Evolutionary conservation across 2,329 filamentous ascomycete genomes (phyloP), one percentile per base, ranked within the genome.

Genomic region (Polytolypa hystricis): DNA sequence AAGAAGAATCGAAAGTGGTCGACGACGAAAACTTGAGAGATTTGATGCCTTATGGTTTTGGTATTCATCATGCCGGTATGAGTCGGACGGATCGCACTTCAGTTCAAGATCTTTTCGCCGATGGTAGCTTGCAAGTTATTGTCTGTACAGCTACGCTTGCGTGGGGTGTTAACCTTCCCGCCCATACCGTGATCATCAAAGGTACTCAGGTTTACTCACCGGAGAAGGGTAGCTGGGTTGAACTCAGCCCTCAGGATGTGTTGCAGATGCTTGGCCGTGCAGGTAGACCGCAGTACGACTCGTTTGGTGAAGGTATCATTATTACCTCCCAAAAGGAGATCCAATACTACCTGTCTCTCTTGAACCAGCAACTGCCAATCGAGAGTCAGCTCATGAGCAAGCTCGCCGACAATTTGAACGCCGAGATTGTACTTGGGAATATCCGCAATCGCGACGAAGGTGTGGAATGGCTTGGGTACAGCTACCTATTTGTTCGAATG

Each of bases 391-490:
- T 98, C 54, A 79, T 93, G 37, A 89, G 85, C 61, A 87, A 84
- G 52, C 66, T 98, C 33, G 86, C 91, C 2, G 91, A 98, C 63
- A 96, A 95, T 45, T 69, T 98, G 45, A 98, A 98, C 50, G 91
- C 91, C 2, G 91, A 98, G 56, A 73, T 98, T 51, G 93, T 98
- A 7, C 72, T 98, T 14, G 91, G 91, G 35, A 98, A 94, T 51
- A 76, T 98, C 17, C 79, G 89, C 38, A 87, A 71, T 42, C 78
- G 93, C 41, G 89, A 98, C 47, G 91, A 98, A 55, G 91, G 83
- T 48, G 91, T 98, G n/a, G 87, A 98, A 55, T 98, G 91, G 91
- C 74, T 98, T 21, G 89, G 91, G 9, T 98, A 98, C 60, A 95
- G 89, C 0, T 98, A 98, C 58, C 76, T 98, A 12, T 98, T 94